A percentile compares a stretch with the other conserved stretches of the same genome.
These are phyloP conservation scores for Chrysosporium queenslandicum DNA, from an alignment of 2,329 filamentous ascomycete genomes.

Conservation along the genomic window DNA sequence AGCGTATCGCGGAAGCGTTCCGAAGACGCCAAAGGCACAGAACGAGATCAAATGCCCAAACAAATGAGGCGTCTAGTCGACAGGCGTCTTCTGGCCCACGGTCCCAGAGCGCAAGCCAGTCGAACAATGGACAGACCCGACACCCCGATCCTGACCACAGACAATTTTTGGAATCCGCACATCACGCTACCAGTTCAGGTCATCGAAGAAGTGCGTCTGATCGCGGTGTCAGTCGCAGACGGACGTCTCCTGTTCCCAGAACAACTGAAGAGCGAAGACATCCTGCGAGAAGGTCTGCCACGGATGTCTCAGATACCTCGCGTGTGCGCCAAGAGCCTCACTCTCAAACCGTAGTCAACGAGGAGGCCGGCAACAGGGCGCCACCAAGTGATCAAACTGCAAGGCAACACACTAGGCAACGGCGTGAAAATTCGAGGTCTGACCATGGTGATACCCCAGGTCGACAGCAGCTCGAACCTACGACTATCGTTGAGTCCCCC, in stretches of 20 bases:
- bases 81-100: neutral
- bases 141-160: conserved; percentile 15
- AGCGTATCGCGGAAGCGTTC: conserved; percentile 83
- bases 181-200: conserved; percentile 18
- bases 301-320: neutral
- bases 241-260: conserved; percentile 23
- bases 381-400: neutral
- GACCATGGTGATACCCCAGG: neutral
- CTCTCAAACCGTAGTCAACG: neutral
- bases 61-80: neutral
- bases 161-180: conserved; percentile 27
- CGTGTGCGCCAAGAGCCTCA: neutral
- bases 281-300: conserved; percentile 1
- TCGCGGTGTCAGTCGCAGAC: conserved; percentile 26
- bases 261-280: neutral
- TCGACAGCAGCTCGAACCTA: neutral
- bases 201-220: conserved; percentile 33
- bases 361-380: neutral
- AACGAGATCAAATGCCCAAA: conserved; percentile 17
- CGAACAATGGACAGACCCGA: neutral
- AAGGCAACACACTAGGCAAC: neutral
- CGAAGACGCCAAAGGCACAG: conserved; percentile 53
- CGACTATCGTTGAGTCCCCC: neutral
- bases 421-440: conserved; percentile 4
- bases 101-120: neutral